These are phyloP conservation scores for Monotropa hypopitys DNA, from an alignment of 179 eudicot genomes.

Conservation along the genomic window DNA sequence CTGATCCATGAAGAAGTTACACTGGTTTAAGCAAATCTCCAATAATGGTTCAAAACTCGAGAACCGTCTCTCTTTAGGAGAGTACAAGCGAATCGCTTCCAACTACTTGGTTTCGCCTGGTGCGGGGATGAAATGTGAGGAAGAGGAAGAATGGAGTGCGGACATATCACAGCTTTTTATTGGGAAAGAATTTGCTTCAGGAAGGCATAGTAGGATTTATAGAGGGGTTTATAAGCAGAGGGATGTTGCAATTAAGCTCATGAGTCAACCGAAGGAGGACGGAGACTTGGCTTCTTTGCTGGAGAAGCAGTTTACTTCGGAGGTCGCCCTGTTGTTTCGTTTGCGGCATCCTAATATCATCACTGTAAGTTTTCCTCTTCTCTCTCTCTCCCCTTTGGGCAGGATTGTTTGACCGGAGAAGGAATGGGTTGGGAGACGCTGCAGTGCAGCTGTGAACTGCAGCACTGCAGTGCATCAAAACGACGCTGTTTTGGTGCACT, in stretches of 20 bases:
- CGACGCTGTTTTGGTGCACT: too few species aligned
- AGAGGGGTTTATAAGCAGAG: slow-evolving; percentile 73
- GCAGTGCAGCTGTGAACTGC: too few species aligned
- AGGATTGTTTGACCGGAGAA: too few species aligned
- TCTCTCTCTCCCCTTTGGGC: neutral
- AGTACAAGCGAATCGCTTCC: slow-evolving; percentile 66
- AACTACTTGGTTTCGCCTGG: slow-evolving; percentile 82
- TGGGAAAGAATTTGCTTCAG: slow-evolving; percentile 79
- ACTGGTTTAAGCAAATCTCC: slow-evolving; percentile 54
- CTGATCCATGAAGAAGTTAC: slow-evolving; percentile 48
- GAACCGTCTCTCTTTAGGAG: slow-evolving; percentile 61
- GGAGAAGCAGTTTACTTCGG: slow-evolving; percentile 73
- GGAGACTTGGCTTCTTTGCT: slow-evolving; percentile 56
- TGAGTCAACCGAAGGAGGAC: slow-evolving; percentile 92
- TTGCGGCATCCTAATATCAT: slow-evolving; percentile 74
- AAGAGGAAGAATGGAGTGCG: slow-evolving; percentile 86
- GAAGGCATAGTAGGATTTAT: slow-evolving; percentile 85
- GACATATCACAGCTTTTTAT: slow-evolving; percentile 85
- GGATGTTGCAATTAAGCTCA: slow-evolving; percentile 89
- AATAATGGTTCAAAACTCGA: slow-evolving; percentile 29
- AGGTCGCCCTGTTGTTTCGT: slow-evolving; percentile 66
- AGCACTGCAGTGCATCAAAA: too few species aligned
- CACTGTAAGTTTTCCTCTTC: slow-evolving; percentile 40
- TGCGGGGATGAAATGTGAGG: slow-evolving; percentile 69
- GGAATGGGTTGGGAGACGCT: too few species aligned